Percentiles rank a stretch among this genome's conserved stretches.
Evolutionary conservation across 257 asterid species (phyloP).

Genomic region (Perilla frutescens): DNA sequence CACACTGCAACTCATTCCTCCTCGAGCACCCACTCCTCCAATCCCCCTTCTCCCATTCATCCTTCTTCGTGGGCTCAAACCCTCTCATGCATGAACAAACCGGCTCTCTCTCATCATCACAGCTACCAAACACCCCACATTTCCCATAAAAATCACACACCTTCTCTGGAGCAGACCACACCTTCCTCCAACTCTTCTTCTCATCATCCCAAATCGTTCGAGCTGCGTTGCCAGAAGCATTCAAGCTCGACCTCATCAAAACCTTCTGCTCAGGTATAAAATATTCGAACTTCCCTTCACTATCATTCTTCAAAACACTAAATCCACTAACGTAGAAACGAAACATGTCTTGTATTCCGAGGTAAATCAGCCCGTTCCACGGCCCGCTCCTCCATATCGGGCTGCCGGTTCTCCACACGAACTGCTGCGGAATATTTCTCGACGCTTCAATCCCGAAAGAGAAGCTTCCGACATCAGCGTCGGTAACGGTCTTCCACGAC

Average conservation of each 20-base stretch:
- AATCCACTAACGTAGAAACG: neutral
- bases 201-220: neutral
- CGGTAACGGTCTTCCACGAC: neutral
- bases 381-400: neutral
- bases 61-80: neutral
- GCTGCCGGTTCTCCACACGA: neutral
- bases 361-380: slow-evolving; percentile 1
- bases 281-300: neutral
- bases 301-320: neutral
- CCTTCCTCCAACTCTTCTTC: neutral
- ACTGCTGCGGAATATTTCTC: neutral
- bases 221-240: neutral
- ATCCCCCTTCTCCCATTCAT: neutral
- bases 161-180: neutral
- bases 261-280: neutral
- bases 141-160: neutral
- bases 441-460: neutral
- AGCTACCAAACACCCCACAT: neutral
- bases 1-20: neutral
- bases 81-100: neutral
- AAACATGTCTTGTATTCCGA: neutral
- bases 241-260: neutral
- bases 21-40: neutral
- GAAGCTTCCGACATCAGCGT: neutral
- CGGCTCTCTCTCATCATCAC: neutral